Evolutionary conservation across 2,329 filamentous ascomycete species (phyloP).

Genomic region (Xylaria polymorpha): DNA sequence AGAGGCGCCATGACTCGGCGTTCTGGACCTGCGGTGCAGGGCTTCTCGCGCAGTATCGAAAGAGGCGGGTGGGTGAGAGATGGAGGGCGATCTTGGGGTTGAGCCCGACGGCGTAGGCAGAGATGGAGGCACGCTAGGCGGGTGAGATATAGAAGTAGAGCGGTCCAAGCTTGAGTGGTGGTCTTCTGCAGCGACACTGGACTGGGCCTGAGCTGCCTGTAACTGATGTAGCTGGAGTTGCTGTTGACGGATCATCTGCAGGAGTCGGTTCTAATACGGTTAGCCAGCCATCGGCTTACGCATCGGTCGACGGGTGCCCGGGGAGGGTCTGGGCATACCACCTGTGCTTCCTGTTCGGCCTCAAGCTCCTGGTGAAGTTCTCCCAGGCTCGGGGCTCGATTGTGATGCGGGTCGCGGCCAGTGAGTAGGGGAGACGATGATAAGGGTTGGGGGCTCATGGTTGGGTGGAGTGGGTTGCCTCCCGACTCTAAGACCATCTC

Average conservation of each 20-base stretch:
- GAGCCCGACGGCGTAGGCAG: conserved; percentile 56
- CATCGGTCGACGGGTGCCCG: neutral
- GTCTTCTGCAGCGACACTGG: conserved; percentile 62
- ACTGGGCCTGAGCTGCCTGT: conserved; percentile 59
- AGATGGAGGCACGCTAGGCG: conserved; percentile 52
- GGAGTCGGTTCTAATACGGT: conserved; percentile 72
- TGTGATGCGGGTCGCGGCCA: conserved; percentile 68
- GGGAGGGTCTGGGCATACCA: conserved; percentile 61
- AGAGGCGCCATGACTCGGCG: conserved; percentile 65
- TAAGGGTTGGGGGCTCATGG: conserved; percentile 59
- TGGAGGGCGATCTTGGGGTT: conserved; percentile 63
- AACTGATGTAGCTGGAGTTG: conserved; percentile 76
- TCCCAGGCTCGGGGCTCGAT: conserved; percentile 76
- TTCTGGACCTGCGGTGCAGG: conserved; percentile 67
- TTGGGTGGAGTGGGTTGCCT: conserved; percentile 47
- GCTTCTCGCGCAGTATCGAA: conserved; percentile 69
- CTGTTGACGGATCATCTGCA: conserved; percentile 80
- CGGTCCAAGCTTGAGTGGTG: conserved; percentile 60
- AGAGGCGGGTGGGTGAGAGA: conserved; percentile 65
- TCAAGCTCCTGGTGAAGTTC: conserved; percentile 84
- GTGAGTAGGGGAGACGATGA: conserved; percentile 61
- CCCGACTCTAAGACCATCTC: conserved; percentile 70
- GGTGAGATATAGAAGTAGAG: conserved; percentile 53
- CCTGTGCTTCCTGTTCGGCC: conserved; percentile 82
- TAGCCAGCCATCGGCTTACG: neutral